Evolutionary conservation across 192 early-diverging fungal species (phyloP), one percentile per base, ranked within the genome.

Genomic region (Nowakowskiella sp.): DNA sequence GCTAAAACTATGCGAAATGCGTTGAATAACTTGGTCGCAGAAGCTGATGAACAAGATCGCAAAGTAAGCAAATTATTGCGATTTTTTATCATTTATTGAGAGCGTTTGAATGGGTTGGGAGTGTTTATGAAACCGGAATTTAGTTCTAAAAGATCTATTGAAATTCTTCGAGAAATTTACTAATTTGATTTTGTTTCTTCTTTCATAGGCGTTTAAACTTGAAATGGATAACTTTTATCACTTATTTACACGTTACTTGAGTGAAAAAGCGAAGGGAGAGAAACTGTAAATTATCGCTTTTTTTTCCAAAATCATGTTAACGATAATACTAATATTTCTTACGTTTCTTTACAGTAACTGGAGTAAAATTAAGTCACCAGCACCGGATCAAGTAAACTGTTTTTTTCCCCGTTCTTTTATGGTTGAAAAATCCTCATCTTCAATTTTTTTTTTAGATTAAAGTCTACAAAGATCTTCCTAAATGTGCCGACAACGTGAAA

Each of bases 301-400:
- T n/a, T n/a, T n/a, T n/a, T n/a, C n/a, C n/a, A n/a, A n/a, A n/a
- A n/a, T n/a, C n/a, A n/a, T n/a, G n/a, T n/a, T n/a, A n/a, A n/a
- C n/a, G n/a, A n/a, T n/a, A n/a, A n/a, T n/a, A n/a, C n/a, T n/a
- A n/a, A n/a, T n/a, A n/a, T n/a, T n/a, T n/a, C n/a, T n/a, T n/a
- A n/a, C n/a, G n/a, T 44, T 26, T 19, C 21, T 6, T 42, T 21
- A 23, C 67, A 91, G 90, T 44, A 85, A 94, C 69, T 99, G 95
- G 95, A 77, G 87, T 52, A 89, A 89, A 66, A 88, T 99, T 51
- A 83, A 90, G 53, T 90, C 90, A 22, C 95, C 95, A 53, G 83
- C 80, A 49, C 76, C 83, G 22, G 92, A 95, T 48, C 87, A 90
- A 65, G 68, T 67, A 34, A 6, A 49, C 51, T 10, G 46, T 44